Percentiles rank a stretch among this genome's conserved stretches.
phyloP scores from a whole-genome alignment of 768 basidiomycete species.

The Atractiella rhizophila region DNA sequence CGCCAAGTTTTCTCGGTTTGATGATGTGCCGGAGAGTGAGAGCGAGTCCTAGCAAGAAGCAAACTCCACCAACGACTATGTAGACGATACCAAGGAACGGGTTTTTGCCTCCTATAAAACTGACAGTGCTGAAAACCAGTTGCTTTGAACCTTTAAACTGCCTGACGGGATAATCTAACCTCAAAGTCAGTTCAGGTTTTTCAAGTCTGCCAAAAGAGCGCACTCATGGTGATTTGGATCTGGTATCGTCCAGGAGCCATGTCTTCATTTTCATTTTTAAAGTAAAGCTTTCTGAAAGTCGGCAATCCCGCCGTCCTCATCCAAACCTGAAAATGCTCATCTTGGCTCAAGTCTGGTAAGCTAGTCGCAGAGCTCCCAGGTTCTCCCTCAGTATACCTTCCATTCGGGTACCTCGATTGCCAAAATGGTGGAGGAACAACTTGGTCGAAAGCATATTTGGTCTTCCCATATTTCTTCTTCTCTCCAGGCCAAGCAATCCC shows the following conservation, averaged over 20 bases:
- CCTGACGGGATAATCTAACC: constrained; percentile 66
- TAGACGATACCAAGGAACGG: constrained; percentile 98
- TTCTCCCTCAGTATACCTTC: constrained; percentile 38
- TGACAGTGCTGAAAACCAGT: constrained; percentile 84
- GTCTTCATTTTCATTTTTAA: constrained; percentile 53
- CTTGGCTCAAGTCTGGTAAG: constrained; percentile 40
- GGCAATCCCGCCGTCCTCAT: constrained; percentile 95
- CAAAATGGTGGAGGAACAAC: constrained; percentile 90
- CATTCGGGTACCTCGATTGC: constrained; percentile 41
- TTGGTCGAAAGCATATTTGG: constrained; percentile 35
- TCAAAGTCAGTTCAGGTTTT: neutral
- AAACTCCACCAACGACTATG: constrained; percentile 61
- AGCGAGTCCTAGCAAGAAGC: constrained; percentile 59
- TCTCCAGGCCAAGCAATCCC: constrained; percentile 96
- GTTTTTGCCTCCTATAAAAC: constrained; percentile 97
- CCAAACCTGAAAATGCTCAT: constrained; percentile 98
- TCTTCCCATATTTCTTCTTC: constrained; percentile 59
- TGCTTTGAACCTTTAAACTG: constrained; percentile 87
- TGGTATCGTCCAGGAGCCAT: constrained; percentile 51
- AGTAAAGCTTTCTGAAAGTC: constrained; percentile 86
- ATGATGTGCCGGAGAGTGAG: constrained; percentile 80
- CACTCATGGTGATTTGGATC: constrained; percentile 56
- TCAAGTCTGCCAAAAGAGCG: constrained; percentile 21
- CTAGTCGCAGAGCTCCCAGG: constrained; percentile 23
- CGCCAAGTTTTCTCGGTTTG: constrained; percentile 50